Percentiles rank a stretch among this genome's conserved stretches.
Conservation (phyloP, 2,329 filamentous ascomycete species). For the Exophiala xenobiotica region DNA sequence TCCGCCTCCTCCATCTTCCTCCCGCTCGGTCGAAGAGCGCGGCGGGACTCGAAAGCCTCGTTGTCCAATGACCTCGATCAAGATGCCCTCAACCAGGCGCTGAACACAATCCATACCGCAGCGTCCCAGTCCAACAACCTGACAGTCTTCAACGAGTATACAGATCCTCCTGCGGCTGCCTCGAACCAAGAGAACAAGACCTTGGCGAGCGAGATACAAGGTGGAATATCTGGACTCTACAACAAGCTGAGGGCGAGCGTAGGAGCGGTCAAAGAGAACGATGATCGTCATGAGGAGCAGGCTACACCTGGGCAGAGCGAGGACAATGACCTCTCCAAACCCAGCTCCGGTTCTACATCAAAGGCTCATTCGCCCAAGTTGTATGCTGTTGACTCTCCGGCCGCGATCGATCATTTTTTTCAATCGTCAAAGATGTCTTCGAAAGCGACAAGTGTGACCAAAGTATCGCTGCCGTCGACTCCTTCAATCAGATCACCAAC, state of each 20-base stretch:
- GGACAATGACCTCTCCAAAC: slow-evolving; percentile 18
- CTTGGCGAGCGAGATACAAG: slow-evolving; percentile 71
- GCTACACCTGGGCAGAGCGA: slow-evolving; percentile 20
- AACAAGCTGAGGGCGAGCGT: slow-evolving; percentile 80
- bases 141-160: slow-evolving; percentile 93
- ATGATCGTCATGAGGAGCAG: slow-evolving; percentile 16
- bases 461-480: slow-evolving; percentile 40
- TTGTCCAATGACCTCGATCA: slow-evolving; percentile 61
- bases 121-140: slow-evolving; percentile 82
- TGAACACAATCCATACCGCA: slow-evolving; percentile 84
- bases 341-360: slow-evolving; percentile 26
- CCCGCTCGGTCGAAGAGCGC: slow-evolving; percentile 41
- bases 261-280: slow-evolving; percentile 61
- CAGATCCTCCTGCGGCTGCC: slow-evolving; percentile 60
- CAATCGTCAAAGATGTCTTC: slow-evolving; percentile 43
- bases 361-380: slow-evolving; percentile 26
- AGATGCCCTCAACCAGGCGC: slow-evolving; percentile 71
- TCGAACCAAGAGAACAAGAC: slow-evolving; percentile 66
- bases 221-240: slow-evolving; percentile 86
- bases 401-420: slow-evolving; percentile 7
- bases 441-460: slow-evolving; percentile 44
- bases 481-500: slow-evolving; percentile 41
- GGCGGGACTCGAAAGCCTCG: slow-evolving; percentile 52
- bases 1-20: slow-evolving; percentile 47
- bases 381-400: slow-evolving; percentile 19